Conservation (phyloP, 169 alveolate species). For the Babesia ovis region DNA sequence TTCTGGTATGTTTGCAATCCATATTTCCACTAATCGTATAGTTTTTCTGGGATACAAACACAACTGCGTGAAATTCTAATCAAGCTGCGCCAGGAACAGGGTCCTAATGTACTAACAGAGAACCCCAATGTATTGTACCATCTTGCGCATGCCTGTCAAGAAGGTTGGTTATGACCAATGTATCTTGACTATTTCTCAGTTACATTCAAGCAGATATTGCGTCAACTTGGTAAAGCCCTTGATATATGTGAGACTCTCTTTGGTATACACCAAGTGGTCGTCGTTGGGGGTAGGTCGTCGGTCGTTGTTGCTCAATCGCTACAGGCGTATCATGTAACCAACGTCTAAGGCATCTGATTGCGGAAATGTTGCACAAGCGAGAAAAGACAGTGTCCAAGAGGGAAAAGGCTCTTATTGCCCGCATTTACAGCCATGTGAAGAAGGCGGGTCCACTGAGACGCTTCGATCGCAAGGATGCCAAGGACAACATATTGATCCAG, state of each 20-base stretch:
- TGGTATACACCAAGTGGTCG: conserved; percentile 48
- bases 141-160: conserved; percentile 49
- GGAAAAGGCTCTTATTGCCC: not conserved
- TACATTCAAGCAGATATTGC: conserved; percentile 42
- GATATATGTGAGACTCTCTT: conserved; percentile 50
- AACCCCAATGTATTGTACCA: conserved; percentile 35
- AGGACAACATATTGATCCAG: conserved; percentile 29
- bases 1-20: conserved; percentile 45
- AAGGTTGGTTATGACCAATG: conserved; percentile 19
- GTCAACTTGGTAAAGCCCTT: conserved; percentile 49
- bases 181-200: conserved; percentile 2
- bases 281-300: conserved; percentile 60
- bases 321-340: conserved; percentile 61
- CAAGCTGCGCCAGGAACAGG: conserved; percentile 13
- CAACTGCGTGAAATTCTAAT: conserved; percentile 26
- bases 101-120: not conserved
- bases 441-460: conserved; percentile 18
- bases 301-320: not conserved
- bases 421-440: conserved; percentile 14
- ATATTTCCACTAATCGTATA: not conserved
- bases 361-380: conserved; percentile 24
- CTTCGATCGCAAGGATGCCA: conserved; percentile 11
- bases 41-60: conserved; percentile 66
- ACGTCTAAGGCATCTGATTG: conserved; percentile 26
- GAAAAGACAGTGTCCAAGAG: not conserved